These are phyloP conservation scores for Pugionium dolabratum DNA, from an alignment of 345 rosid genomes.

Conservation along the genomic window DNA sequence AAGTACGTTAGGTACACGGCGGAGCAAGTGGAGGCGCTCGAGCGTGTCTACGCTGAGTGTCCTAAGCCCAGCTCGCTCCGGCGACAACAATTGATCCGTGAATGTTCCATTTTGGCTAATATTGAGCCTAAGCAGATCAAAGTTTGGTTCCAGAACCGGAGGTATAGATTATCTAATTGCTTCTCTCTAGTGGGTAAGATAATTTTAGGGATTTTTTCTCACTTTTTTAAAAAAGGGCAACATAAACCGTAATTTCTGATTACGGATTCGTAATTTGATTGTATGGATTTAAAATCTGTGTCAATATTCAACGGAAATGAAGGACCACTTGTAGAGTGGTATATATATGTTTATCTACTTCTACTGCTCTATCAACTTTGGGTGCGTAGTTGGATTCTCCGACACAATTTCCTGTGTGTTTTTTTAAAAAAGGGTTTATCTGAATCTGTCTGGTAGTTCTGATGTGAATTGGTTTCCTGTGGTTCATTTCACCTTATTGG, in stretches of 20 bases:
- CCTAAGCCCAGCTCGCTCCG: slow-evolving; percentile 96
- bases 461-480: no score
- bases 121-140: slow-evolving; percentile 99
- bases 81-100: slow-evolving; percentile 92
- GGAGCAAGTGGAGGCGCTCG: slow-evolving; percentile 42
- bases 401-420: not conserved
- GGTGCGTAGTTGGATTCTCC: slow-evolving; percentile 2
- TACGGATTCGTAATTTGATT: not conserved
- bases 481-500: no score
- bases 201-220: not conserved
- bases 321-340: slow-evolving; percentile 20
- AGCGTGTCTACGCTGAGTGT: slow-evolving; percentile 64
- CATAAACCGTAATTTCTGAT: no score
- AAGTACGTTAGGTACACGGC: slow-evolving; percentile 69
- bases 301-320: not conserved
- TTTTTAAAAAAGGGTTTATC: no score
- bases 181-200: not conserved
- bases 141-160: slow-evolving; percentile 99
- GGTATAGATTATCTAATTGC: slow-evolving; percentile 41
- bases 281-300: slow-evolving; percentile 5
- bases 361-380: no score
- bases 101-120: slow-evolving; percentile 87
- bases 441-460: no score
- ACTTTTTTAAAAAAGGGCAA: not conserved
- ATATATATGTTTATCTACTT: no score